Base-by-base conservation (phyloP, 1,139 yeast species). In the Kurtzmaniella quercitrusa region DNA sequence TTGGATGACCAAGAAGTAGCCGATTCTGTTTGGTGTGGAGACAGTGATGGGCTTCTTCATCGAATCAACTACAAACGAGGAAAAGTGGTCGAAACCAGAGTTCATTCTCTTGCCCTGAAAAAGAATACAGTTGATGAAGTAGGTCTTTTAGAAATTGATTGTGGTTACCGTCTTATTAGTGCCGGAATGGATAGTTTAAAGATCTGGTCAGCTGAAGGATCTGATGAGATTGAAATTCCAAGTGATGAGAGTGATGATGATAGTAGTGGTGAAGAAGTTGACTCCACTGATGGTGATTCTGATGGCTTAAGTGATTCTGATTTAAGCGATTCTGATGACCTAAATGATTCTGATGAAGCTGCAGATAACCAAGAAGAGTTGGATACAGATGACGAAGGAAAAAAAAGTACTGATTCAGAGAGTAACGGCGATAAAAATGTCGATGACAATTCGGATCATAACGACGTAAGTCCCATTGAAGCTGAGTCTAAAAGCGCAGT, bases 121-220 rank as follows among this genome's bases (percentile, higher is more conserved):
- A 67, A 66, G 49, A 47, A 58, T 39, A 66, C 67, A 14, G 59
- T 60, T 3, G 85, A 79, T 46, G 94, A 86, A 52, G 94, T 88
- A 1, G 75, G 79, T 0, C 72, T 77, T 43, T 66, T 91, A 52
- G 97, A 91, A 55, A 70, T 90, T 45, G 98, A 91, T 59, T 80
- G 59, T 53, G 84, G 85, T 41, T 91, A 89, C 59, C 74, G 95
- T 47, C 68, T 90, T 47, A 79, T 86, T 3, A 81, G 88, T 61
- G 89, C 85, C 3, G 93, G 95, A 17, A 84, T 90, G 91, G 94
- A 86, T 41, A 71, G 75, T 23, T 65, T 90, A 50, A 85, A 82
- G 55, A 69, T 91, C 5, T 91, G 97, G 98, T 62, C 70, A 2
- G 68, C 68, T 17, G 65, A 48, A 2, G 46, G 41, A 11, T 53